Conservation (phyloP, 1,284 basidiomycete genomes). For the Porodaedalea pini region DNA sequence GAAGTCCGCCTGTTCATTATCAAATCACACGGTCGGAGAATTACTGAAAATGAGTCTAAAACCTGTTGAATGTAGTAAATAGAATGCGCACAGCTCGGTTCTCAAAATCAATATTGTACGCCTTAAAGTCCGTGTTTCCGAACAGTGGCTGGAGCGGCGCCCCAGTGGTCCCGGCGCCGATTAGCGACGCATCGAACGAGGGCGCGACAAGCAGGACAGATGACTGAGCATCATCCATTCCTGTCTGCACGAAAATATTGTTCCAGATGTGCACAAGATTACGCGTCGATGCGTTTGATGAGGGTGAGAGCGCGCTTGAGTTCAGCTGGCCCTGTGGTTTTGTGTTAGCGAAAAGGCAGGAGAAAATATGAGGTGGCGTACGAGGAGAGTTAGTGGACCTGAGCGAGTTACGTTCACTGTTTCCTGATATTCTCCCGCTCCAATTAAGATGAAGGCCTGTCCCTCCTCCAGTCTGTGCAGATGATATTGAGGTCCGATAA, state of each 20-base stretch:
- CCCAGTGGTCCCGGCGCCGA: constrained; percentile 53
- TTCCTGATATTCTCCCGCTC: constrained; percentile 59
- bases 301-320: constrained; percentile 31
- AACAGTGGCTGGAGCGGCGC: constrained; percentile 52
- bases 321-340: constrained; percentile 50
- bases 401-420: constrained; percentile 52
- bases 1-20: constrained; percentile 45
- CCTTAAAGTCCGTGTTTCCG: constrained; percentile 57
- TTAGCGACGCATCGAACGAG: constrained; percentile 45
- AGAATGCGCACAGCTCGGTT: constrained; percentile 52
- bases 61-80: background rate
- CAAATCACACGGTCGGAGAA: too few relatives aligned
- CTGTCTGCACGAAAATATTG: constrained; percentile 39
- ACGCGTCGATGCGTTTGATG: constrained; percentile 36
- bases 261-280: constrained; percentile 57
- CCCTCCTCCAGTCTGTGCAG: constrained; percentile 31
- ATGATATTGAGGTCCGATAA: background rate
- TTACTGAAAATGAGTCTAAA: background rate
- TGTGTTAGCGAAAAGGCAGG: background rate
- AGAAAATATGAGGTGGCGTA: constrained; percentile 24
- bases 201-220: constrained; percentile 53
- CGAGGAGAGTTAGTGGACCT: constrained; percentile 54
- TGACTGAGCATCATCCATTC: constrained; percentile 50
- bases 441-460: constrained; percentile 51
- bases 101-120: constrained; percentile 65